These are phyloP conservation scores for Cavenderia fasciculata DNA, from an alignment of 78 protist genomes.

Conservation along the genomic window DNA sequence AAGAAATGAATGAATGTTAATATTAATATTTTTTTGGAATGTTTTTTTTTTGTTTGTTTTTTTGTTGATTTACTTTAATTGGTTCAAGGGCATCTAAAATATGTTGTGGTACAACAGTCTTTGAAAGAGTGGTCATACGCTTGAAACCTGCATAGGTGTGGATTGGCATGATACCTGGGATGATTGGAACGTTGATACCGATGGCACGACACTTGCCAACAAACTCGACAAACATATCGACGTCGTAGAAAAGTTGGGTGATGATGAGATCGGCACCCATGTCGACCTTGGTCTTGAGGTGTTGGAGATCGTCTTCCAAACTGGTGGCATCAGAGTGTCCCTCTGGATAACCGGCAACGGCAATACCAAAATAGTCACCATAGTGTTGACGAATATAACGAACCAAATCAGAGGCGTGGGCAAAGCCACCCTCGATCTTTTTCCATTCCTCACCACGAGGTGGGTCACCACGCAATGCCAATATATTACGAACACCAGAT, in stretches of 20 bases:
- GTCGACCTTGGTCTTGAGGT: conserved; percentile 93
- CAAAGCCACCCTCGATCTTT: conserved; percentile 88
- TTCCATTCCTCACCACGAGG: conserved; percentile 91
- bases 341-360: conserved; percentile 96
- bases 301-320: conserved; percentile 75
- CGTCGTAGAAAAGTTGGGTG: conserved; percentile 96
- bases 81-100: conserved; percentile 82
- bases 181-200: conserved; percentile 95
- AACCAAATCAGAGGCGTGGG: conserved; percentile 94
- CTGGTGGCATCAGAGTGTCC: conserved; percentile 86
- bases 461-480: conserved; percentile 96
- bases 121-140: conserved; percentile 90
- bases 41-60: not conserved
- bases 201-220: conserved; percentile 76
- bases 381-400: conserved; percentile 83
- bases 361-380: conserved; percentile 94
- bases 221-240: conserved; percentile 76
- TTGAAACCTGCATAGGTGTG: conserved; percentile 87
- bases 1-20: not conserved
- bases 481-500: conserved; percentile 91
- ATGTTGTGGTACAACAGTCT: conserved; percentile 74
- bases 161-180: conserved; percentile 99
- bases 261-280: conserved; percentile 97
- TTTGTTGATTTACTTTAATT: conserved; percentile 81
- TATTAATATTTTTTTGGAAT: not conserved